These are phyloP conservation scores for Veloporphyrellus conicus DNA, from an alignment of 1,284 basidiomycete species.

Conservation along the genomic window DNA sequence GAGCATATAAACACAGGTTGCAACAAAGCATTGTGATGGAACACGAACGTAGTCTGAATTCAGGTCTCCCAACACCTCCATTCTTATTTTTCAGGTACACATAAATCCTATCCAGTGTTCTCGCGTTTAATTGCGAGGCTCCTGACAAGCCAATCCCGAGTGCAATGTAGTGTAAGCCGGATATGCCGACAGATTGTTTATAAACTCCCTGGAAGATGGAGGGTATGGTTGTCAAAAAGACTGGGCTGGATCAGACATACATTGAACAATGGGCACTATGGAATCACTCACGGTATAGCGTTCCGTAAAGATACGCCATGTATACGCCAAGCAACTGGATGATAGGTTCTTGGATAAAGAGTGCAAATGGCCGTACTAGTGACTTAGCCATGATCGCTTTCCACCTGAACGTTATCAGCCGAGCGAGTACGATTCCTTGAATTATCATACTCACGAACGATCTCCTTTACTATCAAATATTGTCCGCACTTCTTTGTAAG, in stretches of 20 bases:
- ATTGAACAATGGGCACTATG: not conserved
- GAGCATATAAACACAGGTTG: conserved; percentile 1
- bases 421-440: not conserved
- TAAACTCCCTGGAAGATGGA: conserved; percentile 56
- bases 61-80: conserved; percentile 46
- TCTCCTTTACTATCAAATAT: conserved; percentile 41
- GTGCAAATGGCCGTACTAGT: conserved; percentile 45
- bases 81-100: conserved; percentile 38
- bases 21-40: not conserved
- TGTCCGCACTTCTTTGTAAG: conserved; percentile 38
- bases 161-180: conserved; percentile 56
- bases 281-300: conserved; percentile 48
- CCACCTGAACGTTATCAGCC: conserved; percentile 31
- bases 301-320: conserved; percentile 50
- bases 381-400: conserved; percentile 34
- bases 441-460: conserved; percentile 37
- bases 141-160: conserved; percentile 44
- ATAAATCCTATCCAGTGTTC: conserved; percentile 48
- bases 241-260: conserved; percentile 29
- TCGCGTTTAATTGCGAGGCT: conserved; percentile 48
- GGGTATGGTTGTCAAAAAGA: conserved; percentile 64
- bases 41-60: conserved; percentile 39
- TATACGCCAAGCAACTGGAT: conserved; percentile 45
- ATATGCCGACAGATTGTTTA: conserved; percentile 48
- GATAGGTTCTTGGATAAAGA: conserved; percentile 48